A percentile compares a stretch with the other conserved stretches of the same genome.
Conservation (phyloP, 331 rosid genomes). For the Stylosanthes scabra region DNA sequence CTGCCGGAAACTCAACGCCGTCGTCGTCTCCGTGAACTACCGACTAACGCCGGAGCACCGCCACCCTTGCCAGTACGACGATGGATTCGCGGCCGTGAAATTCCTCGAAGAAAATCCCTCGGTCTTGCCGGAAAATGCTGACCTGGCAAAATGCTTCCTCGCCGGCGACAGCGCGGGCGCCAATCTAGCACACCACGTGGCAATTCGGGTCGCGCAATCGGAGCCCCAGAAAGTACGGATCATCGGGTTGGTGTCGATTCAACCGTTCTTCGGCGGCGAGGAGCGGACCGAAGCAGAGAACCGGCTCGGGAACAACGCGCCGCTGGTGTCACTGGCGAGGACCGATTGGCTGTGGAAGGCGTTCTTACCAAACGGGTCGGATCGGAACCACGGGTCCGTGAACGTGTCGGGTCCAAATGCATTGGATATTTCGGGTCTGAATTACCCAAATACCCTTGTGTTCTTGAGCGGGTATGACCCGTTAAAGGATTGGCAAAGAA, state of each 20-base stretch:
- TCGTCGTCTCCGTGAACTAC: slow-evolving; percentile 59
- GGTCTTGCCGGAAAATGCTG: slow-evolving; percentile 42
- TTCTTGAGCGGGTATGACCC: slow-evolving; percentile 59
- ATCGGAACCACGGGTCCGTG: slow-evolving; percentile 48
- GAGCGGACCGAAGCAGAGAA: slow-evolving; percentile 56
- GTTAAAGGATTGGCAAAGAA: slow-evolving; percentile 55
- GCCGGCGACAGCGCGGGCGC: slow-evolving; percentile 80
- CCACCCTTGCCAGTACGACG: slow-evolving; percentile 61
- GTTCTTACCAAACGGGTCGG: slow-evolving; percentile 50
- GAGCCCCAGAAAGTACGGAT: slow-evolving; percentile 32
- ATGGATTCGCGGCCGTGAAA: slow-evolving; percentile 50
- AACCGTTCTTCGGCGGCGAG: slow-evolving; percentile 61
- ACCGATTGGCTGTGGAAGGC: slow-evolving; percentile 59
- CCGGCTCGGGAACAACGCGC: slow-evolving; percentile 7
- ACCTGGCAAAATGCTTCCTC: slow-evolving; percentile 49
- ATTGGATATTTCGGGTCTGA: slow-evolving; percentile 39
- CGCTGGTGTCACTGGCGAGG: slow-evolving; percentile 20
- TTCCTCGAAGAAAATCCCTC: slow-evolving; percentile 42
- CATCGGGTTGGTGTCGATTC: slow-evolving; percentile 43
- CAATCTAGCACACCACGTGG: slow-evolving; percentile 57
- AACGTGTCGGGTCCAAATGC: slow-evolving; percentile 59
- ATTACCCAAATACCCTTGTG: slow-evolving; percentile 50
- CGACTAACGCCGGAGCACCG: slow-evolving; percentile 59
- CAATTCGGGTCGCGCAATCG: slow-evolving; percentile 36
- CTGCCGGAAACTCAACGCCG: slow-evolving; percentile 33